Evolutionary conservation across 140 eudicot species (phyloP), one percentile per base, ranked within the genome.

Genomic region (Cichorium intybus): DNA sequence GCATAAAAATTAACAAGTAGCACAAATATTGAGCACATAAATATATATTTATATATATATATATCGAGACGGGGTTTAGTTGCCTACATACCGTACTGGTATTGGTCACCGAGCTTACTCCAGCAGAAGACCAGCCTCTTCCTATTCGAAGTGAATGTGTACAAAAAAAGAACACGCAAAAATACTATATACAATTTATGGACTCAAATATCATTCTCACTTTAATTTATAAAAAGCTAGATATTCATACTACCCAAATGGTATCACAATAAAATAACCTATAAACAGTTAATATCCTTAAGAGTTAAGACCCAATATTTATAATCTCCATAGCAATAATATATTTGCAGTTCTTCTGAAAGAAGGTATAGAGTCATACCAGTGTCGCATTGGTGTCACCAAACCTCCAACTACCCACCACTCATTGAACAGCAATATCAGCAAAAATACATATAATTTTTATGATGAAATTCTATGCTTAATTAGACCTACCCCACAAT

Each of bases 121-220:
- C 97, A 62, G 99, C 99, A 76, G 82, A 82, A 78, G 92, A 85
- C 88, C 95, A 79, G 75, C 89, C 85, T 82, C 95, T 74, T 83
- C 96, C 95, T 88, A 92, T 85, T 81, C 87, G 88, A 92, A 85
- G 81, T 70, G 84, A 80, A 78, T 62, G 82, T 84, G 96, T 81
- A 79, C 92, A 79, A 79, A 87, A 79, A 80, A 83, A 69, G 68
- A 78, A 69, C 71, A 64, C 37, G 61, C 85, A 80, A 66, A 60
- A 72, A 72, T 0, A 41, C 91, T 78, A 87, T 78, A 87, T 59
- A 76, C 85, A 78, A 78, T 69, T 56, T 74, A 62, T 41, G 48
- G n/a, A n/a, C 55, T 68, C 67, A 54, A 50, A 74, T 4, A 72
- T 59, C 67, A 70, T n/a, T n/a, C n/a, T n/a, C n/a, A n/a, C n/a